phyloP scores from a whole-genome alignment of 2,329 filamentous ascomycete genomes.

The Botrytis fabae region DNA sequence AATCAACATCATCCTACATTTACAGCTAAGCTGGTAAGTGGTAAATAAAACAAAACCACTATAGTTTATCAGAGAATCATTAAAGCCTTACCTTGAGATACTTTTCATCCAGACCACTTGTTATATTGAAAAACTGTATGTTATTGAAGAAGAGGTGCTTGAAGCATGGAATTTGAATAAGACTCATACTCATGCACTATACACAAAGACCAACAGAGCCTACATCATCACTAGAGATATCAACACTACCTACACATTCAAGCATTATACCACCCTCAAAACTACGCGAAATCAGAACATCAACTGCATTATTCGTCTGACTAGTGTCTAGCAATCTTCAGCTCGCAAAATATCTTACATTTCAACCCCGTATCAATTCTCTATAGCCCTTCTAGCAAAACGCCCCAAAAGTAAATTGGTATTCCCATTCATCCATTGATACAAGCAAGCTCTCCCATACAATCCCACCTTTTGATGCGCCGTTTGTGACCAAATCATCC shows the following conservation, averaged over 20 bases:
- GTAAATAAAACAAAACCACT: not conserved
- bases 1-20: not conserved
- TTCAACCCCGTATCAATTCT: not conserved
- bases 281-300: not conserved
- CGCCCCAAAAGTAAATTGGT: conserved; percentile 7
- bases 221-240: not conserved
- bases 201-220: not conserved
- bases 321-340: not conserved
- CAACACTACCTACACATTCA: not conserved
- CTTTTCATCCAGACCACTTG: not conserved
- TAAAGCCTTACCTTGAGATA: not conserved
- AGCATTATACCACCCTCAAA: not conserved
- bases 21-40: not conserved
- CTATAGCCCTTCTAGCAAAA: not conserved
- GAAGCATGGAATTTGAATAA: not conserved
- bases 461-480: conserved; percentile 1
- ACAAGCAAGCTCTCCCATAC: not conserved
- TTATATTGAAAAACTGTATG: not conserved
- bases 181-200: not conserved
- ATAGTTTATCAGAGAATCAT: not conserved
- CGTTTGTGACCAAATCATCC: not conserved
- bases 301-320: not conserved
- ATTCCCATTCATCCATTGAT: not conserved
- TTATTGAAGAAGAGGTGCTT: not conserved
- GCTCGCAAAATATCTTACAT: not conserved